phyloP scores from a whole-genome alignment of 2,329 filamentous ascomycete species.

The Scedosporium minutisporum region DNA sequence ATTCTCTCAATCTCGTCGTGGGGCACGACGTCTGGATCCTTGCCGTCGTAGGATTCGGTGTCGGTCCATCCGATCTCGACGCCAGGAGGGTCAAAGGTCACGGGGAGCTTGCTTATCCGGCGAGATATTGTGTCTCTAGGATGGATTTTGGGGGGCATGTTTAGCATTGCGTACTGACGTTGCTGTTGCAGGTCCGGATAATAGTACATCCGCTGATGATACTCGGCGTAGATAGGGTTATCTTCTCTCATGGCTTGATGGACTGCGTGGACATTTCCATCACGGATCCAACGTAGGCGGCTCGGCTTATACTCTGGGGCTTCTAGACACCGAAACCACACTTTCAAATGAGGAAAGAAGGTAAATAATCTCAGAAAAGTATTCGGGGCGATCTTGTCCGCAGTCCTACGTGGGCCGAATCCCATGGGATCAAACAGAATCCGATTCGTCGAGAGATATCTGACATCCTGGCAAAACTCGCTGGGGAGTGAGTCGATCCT shows the following conservation, averaged over 20 bases:
- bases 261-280: background rate
- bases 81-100: background rate
- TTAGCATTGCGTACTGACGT: background rate
- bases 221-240: background rate
- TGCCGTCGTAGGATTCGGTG: background rate
- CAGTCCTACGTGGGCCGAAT: background rate
- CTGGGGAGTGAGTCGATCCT: background rate
- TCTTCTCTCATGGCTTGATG: background rate
- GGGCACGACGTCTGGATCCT: background rate
- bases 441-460: background rate
- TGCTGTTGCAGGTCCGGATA: background rate
- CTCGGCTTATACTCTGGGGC: background rate
- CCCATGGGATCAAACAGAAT: background rate
- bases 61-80: background rate
- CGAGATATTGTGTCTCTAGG: background rate
- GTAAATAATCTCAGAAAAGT: background rate
- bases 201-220: background rate
- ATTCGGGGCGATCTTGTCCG: background rate
- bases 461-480: background rate
- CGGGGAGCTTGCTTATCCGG: background rate
- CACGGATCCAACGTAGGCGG: background rate
- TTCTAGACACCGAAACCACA: background rate
- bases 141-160: background rate
- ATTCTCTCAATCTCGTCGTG: background rate
- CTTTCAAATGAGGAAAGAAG: background rate